Evolutionary conservation across 164 flowering plant species (phyloP).

Genomic region (Hamamelis virginiana): DNA sequence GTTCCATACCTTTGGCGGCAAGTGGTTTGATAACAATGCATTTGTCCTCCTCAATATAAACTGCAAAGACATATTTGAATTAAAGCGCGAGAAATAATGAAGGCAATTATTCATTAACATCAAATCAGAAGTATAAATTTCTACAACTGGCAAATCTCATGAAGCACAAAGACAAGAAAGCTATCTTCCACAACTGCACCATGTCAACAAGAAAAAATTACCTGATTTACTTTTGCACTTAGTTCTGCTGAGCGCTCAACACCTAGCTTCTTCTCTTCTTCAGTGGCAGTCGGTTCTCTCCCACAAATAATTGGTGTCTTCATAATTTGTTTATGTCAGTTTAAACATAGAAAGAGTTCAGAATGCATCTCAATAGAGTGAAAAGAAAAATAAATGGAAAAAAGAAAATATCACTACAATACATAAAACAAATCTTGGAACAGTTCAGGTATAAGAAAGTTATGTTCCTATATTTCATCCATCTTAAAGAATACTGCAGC

Average conservation of each 20-base stretch:
- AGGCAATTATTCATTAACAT: background rate
- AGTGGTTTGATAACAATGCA: constrained; percentile 86
- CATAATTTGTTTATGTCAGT: constrained; percentile 1
- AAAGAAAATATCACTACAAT: background rate
- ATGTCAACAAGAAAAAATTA: constrained; percentile 19
- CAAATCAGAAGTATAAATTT: background rate
- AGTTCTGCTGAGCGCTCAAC: constrained; percentile 79
- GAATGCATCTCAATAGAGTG: background rate
- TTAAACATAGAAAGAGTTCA: background rate
- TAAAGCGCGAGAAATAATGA: constrained; percentile 1
- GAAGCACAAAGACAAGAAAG: background rate
- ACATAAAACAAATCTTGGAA: background rate
- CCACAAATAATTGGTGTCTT: constrained; percentile 88
- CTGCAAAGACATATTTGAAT: constrained; percentile 40
- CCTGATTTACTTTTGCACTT: constrained; percentile 96
- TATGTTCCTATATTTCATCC: background rate
- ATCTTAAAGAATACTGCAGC: background rate
- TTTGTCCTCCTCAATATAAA: constrained; percentile 95
- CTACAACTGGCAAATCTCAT: background rate
- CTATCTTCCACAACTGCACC: background rate
- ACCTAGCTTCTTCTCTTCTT: constrained; percentile 73
- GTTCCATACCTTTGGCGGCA: constrained; percentile 88
- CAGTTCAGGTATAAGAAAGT: background rate
- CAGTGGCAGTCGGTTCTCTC: constrained; percentile 87
- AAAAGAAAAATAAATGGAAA: background rate